These are phyloP conservation scores for Tubosaeta sp. DNA, from an alignment of 768 basidiomycete genomes.

Conservation along the genomic window DNA sequence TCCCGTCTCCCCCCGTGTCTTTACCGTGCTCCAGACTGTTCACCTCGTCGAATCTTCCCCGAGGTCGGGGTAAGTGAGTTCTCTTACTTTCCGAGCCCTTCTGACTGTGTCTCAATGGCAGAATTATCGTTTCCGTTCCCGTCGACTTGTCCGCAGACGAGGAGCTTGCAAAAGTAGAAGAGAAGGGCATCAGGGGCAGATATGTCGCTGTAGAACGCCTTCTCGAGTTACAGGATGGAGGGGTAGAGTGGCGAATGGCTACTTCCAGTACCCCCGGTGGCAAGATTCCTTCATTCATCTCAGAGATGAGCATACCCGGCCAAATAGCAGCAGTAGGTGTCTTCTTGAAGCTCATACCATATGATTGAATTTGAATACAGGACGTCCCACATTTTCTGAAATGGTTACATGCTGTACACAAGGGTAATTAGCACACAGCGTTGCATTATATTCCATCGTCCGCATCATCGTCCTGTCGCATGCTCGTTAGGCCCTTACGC, in stretches of 20 bases:
- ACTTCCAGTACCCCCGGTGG: conserved; percentile 72
- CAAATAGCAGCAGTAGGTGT: conserved; percentile 54
- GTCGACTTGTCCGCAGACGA: conserved; percentile 58
- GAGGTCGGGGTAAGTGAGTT: conserved; percentile 51
- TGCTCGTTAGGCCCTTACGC: conserved; percentile 37
- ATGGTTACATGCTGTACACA: conserved; percentile 48
- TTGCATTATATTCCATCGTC: background rate
- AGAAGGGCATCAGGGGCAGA: conserved; percentile 59
- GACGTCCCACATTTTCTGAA: conserved; percentile 71
- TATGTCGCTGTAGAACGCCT: conserved; percentile 70
- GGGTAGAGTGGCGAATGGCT: conserved; percentile 77
- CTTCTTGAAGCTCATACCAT: background rate
- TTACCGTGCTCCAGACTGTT: conserved; percentile 68
- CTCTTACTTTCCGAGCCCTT: background rate
- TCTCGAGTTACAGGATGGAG: conserved; percentile 56
- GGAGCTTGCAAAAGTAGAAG: conserved; percentile 57
- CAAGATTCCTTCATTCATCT: conserved; percentile 59
- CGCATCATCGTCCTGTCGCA: background rate
- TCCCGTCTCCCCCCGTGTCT: conserved; percentile 68
- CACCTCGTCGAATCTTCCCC: conserved; percentile 47
- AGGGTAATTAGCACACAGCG: conserved; percentile 1
- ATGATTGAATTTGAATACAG: conserved; percentile 31
- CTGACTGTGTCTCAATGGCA: conserved; percentile 2
- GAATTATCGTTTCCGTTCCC: conserved; percentile 55
- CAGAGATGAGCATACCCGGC: conserved; percentile 56